phyloP scores from a whole-genome alignment of 2,329 filamentous ascomycete species.

The Didymella segeticola region DNA sequence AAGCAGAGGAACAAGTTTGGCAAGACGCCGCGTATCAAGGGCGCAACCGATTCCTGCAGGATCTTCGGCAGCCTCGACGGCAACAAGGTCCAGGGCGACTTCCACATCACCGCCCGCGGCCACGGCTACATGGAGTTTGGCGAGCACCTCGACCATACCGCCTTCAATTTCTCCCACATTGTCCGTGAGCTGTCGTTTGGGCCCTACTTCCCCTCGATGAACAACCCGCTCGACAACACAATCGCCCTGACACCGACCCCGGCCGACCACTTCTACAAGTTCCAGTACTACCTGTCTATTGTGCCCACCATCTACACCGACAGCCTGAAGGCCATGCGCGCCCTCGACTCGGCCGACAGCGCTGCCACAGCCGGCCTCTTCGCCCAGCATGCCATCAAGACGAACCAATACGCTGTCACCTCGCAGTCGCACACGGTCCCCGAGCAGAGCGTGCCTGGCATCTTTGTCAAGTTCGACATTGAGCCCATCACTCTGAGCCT shows the following conservation, averaged over 20 bases:
- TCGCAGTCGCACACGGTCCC: constrained; percentile 77
- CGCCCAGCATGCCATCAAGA: constrained; percentile 71
- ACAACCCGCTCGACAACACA: constrained; percentile 93
- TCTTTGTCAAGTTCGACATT: constrained; percentile 99
- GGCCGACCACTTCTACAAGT: constrained; percentile 84
- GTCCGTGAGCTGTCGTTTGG: constrained; percentile 96
- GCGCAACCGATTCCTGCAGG: constrained; percentile 76
- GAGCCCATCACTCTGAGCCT: constrained; percentile 91
- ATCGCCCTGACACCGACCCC: constrained; percentile 83
- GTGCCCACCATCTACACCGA: constrained; percentile 90
- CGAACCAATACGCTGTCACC: constrained; percentile 98
- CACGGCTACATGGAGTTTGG: constrained; percentile 90
- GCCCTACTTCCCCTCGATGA: constrained; percentile 90
- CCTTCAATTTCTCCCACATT: constrained; percentile 97
- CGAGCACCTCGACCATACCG: constrained; percentile 83
- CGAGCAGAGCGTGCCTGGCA: constrained; percentile 77
- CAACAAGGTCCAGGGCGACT: constrained; percentile 97
- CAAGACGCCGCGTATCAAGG: constrained; percentile 74
- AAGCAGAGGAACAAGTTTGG: constrained; percentile 70
- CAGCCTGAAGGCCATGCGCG: constrained; percentile 57
- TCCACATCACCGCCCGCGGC: constrained; percentile 93
- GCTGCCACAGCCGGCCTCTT: constrained; percentile 46
- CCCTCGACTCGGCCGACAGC: constrained; percentile 45
- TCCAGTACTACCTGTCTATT: constrained; percentile 95
- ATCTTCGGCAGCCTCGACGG: constrained; percentile 89